phyloP scores from a whole-genome alignment of 495 filamentous ascomycete genomes.

The Lasiosphaeria hispida region DNA sequence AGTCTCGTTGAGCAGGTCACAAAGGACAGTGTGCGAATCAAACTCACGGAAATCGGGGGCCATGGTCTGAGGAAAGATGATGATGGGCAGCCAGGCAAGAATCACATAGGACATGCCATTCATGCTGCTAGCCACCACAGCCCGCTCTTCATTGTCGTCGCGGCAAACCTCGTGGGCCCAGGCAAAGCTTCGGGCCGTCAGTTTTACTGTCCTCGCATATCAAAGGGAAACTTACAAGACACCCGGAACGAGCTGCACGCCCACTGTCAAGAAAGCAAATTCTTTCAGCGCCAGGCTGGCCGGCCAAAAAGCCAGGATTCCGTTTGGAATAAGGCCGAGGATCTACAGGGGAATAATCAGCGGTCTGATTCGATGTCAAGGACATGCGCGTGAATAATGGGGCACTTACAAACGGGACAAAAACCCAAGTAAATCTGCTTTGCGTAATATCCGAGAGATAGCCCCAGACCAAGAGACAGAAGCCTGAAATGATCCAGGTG shows the following conservation, averaged over 20 bases:
- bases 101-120: constrained; percentile 53
- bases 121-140: constrained; percentile 49
- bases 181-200: constrained; percentile 22
- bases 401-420: constrained; percentile 42
- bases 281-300: constrained; percentile 48
- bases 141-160: constrained; percentile 47
- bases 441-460: constrained; percentile 49
- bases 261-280: constrained; percentile 45
- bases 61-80: constrained; percentile 43
- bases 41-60: constrained; percentile 38
- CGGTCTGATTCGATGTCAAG: neutral
- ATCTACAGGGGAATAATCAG: constrained; percentile 16
- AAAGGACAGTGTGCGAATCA: neutral
- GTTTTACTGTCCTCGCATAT: too few relatives aligned
- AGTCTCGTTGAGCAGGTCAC: neutral
- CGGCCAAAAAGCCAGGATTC: constrained; percentile 50
- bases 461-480: constrained; percentile 31
- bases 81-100: constrained; percentile 42
- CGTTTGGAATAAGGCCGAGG: constrained; percentile 32
- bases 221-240: constrained; percentile 24
- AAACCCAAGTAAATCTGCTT: constrained; percentile 44
- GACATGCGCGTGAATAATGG: neutral
- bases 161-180: constrained; percentile 53
- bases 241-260: constrained; percentile 33
- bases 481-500: constrained; percentile 42